Conservation (phyloP, 2,329 filamentous ascomycete species). For the Fusarium illudens region DNA sequence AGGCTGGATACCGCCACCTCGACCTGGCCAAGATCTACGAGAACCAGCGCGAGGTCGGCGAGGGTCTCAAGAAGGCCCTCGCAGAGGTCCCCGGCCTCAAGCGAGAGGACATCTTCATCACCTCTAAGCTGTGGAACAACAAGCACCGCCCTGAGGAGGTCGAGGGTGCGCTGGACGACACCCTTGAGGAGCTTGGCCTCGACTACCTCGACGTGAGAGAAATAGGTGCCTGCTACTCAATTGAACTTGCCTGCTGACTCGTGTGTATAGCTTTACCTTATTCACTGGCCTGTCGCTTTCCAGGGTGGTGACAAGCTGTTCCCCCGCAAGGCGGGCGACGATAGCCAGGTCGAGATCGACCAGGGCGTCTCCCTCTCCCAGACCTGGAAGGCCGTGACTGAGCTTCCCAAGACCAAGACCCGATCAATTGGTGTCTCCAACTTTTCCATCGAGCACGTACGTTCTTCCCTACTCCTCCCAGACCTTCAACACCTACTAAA, state of each 20-base stretch:
- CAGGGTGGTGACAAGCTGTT: constrained; percentile 53
- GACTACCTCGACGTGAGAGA: constrained; percentile 63
- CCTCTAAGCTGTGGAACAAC: constrained; percentile 73
- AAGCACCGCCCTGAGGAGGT: constrained; percentile 68
- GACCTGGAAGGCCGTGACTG: constrained; percentile 61
- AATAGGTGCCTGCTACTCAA: neutral
- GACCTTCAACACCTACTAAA: constrained; percentile 1
- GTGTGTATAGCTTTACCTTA: constrained; percentile 62
- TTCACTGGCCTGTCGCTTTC: constrained; percentile 69
- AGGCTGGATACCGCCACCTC: constrained; percentile 71
- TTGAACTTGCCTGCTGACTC: neutral
- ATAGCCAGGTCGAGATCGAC: constrained; percentile 52
- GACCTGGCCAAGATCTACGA: constrained; percentile 64
- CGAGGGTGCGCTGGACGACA: constrained; percentile 63
- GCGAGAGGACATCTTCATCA: constrained; percentile 67
- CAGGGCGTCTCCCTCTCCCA: constrained; percentile 52
- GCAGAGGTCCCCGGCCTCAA: constrained; percentile 60
- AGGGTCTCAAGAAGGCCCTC: constrained; percentile 60
- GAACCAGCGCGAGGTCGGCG: constrained; percentile 69
- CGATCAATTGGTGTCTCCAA: constrained; percentile 78
- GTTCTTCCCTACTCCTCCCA: constrained; percentile 2
- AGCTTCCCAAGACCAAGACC: constrained; percentile 68
- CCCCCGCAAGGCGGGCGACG: constrained; percentile 52
- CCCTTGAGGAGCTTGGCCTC: constrained; percentile 62
- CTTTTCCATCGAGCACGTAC: constrained; percentile 67